Base-by-base conservation (phyloP, 2,329 filamentous ascomycete genomes). In the Aspergillus puulaauensis region DNA sequence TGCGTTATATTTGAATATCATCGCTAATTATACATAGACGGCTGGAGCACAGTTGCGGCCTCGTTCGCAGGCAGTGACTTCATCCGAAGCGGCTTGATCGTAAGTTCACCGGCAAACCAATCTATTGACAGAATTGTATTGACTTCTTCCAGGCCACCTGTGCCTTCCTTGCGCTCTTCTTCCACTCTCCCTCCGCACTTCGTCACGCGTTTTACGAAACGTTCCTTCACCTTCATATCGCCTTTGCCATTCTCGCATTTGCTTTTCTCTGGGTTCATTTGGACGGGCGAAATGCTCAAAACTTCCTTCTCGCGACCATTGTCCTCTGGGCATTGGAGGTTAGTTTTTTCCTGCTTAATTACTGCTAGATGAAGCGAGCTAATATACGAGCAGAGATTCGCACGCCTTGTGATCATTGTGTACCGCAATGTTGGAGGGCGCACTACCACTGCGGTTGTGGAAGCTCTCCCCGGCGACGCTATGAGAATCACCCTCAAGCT, bases 131-230 rank as follows among this genome's bases (percentile, higher is more conserved):
- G 5, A 2, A 15, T 4, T 24, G 39, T 51, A 54, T 59, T 66
- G 40, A 67, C 49, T 55, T 31, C 17, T n/a, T 41, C 35, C 52
- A 76, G 75, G 70, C 71, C 56, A 66, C 68, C n/a, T 72, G 84
- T 49, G 82, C 84, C 39, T 83, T 96, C 70, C 66, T 84, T 41
- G 71, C 90, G 45, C 80, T 98, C 46, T 69, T 90, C 54, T 68
- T 96, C 52, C 79, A 88, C 27, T 88, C 91, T 9, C 79, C 90
- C 54, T 93, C 91, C 2, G 89, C 92, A 0, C 71, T 99, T 52
- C 88, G 95, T 60, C 93, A 97, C 74, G 92, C 93, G 40, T 97
- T 96, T 73, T 99, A 99, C 78, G 95, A 99, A 78, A 96, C 91
- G 1, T 99, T 99, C 78, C 83, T 98, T 66, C 91, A 90, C 71